Base-by-base conservation (phyloP, 345 rosid genomes). In the Luvunga scandens region DNA sequence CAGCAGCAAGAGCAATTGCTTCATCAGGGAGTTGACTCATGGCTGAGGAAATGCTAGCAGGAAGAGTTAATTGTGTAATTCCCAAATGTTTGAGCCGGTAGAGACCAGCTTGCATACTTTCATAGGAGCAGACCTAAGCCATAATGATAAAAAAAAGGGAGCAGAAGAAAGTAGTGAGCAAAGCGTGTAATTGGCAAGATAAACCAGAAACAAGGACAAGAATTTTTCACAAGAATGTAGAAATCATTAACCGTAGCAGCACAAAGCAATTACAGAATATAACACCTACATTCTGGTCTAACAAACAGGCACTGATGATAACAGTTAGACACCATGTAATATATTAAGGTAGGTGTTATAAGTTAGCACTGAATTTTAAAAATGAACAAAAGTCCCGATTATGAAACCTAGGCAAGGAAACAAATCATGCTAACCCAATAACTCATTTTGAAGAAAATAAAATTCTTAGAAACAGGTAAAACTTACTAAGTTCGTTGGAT, bases 1-100 rank as follows among this genome's bases (percentile, higher is more conserved):
- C 99, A 87, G 95, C 98, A 84, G 99, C 99, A 72, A 96, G 86
- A 81, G 95, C 97, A 81, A 96, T 91, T 79, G 98, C 97, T 86
- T 94, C 98, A 50, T 85, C 94, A 72, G 99, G 99, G 34, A 96
- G 91, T 83, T 92, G 99, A 86, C 92, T 91, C 95, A 89, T 82
- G 77, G 99, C 98, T 64, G 85, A 84, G 60, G 98, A 90, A 80
- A 94, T 85, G 78, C 91, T 89, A 80, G 92, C 86, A 68, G 96
- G 97, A 59, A 86, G 84, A 50, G 94, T 91, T 34, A 94, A 84
- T 68, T 88, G 90, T 14, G 91, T 88, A 78, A 96, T 96, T 81
- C 99, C 99, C 84, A 91, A 86, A 86, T 94, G 97, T 82, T 92
- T 96, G 75, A 96, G 95, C 83, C 88, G 92, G 83, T 91, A 94